Evolutionary conservation across 305 asterid genomes (phyloP).

Genomic region (Fraxinus angustifolia): DNA sequence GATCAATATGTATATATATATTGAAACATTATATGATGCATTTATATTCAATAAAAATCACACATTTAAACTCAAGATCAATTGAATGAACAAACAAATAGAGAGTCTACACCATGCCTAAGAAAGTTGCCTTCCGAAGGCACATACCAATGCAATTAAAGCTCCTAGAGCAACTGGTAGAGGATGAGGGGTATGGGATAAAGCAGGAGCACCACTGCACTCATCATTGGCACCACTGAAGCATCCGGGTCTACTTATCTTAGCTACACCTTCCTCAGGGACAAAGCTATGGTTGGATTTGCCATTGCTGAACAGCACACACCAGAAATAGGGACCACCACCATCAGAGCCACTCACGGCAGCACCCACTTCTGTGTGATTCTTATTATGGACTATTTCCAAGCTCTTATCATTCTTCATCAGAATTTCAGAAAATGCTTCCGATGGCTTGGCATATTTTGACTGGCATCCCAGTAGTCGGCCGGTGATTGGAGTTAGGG

Average conservation of each 20-base stretch:
- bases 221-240: conserved; percentile 75
- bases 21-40: neutral
- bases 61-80: conserved; percentile 23
- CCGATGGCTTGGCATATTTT: conserved; percentile 45
- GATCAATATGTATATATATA: neutral
- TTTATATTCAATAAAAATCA: conserved; percentile 8
- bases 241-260: conserved; percentile 72
- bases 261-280: conserved; percentile 51
- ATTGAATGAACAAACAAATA: conserved; percentile 24
- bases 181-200: conserved; percentile 17
- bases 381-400: conserved; percentile 58
- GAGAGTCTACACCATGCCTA: neutral
- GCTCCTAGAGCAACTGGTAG: conserved; percentile 39
- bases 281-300: conserved; percentile 56
- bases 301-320: conserved; percentile 76
- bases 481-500: conserved; percentile 72
- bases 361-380: conserved; percentile 86
- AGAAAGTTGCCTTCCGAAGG: conserved; percentile 22
- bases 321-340: conserved; percentile 82
- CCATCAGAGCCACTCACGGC: conserved; percentile 78
- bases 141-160: conserved; percentile 36
- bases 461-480: conserved; percentile 84
- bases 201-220: conserved; percentile 38
- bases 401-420: conserved; percentile 55
- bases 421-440: conserved; percentile 60